Conservation (phyloP, 352 stramenopile species). For the Phytophthora fragariae region DNA sequence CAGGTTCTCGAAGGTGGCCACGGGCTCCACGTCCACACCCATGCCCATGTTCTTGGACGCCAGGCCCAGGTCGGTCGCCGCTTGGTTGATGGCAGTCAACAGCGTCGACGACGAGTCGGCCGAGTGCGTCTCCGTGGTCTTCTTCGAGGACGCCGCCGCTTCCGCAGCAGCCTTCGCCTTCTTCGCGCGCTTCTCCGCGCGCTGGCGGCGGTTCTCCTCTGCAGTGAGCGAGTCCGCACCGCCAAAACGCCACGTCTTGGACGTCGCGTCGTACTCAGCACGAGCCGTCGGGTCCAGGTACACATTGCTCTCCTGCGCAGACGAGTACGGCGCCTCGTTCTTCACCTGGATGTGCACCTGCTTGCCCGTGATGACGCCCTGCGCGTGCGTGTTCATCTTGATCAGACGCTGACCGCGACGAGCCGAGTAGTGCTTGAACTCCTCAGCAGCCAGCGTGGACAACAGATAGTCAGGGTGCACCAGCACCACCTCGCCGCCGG, state of each 20-base stretch:
- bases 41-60: conserved; percentile 66
- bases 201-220: conserved; percentile 40
- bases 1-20: conserved; percentile 85
- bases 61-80: conserved; percentile 58
- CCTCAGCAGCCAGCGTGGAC: conserved; percentile 51
- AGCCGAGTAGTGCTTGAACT: conserved; percentile 69
- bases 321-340: conserved; percentile 82
- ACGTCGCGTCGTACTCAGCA: conserved; percentile 72
- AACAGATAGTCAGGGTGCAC: conserved; percentile 83
- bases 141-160: conserved; percentile 17
- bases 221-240: conserved; percentile 45
- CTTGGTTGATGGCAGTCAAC: conserved; percentile 64
- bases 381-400: conserved; percentile 80
- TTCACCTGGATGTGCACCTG: conserved; percentile 83
- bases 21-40: conserved; percentile 85
- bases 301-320: conserved; percentile 82
- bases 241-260: conserved; percentile 81
- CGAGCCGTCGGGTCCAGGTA: conserved; percentile 87
- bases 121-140: conserved; percentile 23
- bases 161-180: conserved; percentile 51
- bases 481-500: conserved; percentile 72
- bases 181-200: conserved; percentile 53
- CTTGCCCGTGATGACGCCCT: conserved; percentile 84
- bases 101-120: conserved; percentile 51
- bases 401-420: conserved; percentile 67